phyloP scores from a whole-genome alignment of 805 yeast genomes.

The Pachysolen tannophilus region DNA sequence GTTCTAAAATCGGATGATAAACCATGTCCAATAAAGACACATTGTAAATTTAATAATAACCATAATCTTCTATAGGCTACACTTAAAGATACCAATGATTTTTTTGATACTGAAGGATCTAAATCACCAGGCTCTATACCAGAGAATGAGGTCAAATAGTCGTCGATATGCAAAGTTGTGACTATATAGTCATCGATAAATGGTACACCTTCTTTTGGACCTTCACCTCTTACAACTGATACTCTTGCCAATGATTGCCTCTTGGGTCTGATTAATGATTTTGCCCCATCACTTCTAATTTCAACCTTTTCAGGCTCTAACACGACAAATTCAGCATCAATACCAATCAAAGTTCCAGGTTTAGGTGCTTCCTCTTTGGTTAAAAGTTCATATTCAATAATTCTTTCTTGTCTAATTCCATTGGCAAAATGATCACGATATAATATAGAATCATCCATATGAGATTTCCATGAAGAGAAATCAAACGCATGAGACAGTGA shows the following conservation, averaged over 20 bases:
- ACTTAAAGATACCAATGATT: conserved; percentile 69
- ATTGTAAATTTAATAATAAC: conserved; percentile 82
- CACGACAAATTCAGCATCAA: conserved; percentile 94
- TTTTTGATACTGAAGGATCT: conserved; percentile 56
- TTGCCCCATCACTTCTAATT: conserved; percentile 63
- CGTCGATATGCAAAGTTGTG: conserved; percentile 62
- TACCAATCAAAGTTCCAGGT: conserved; percentile 75
- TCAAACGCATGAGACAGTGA: conserved; percentile 20
- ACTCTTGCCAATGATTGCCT: conserved; percentile 78
- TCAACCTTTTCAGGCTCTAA: conserved; percentile 74
- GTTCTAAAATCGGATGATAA: conserved; percentile 85
- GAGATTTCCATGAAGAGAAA: conserved; percentile 40
- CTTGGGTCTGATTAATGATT: conserved; percentile 65
- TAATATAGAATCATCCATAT: conserved; percentile 55
- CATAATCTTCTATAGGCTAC: conserved; percentile 85
- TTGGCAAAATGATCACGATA: conserved; percentile 71
- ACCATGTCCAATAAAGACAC: conserved; percentile 94
- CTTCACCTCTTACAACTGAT: conserved; percentile 74
- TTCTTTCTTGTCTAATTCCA: conserved; percentile 49
- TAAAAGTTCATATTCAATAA: conserved; percentile 60
- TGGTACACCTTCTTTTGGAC: conserved; percentile 60
- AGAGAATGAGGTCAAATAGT: conserved; percentile 82
- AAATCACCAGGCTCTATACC: conserved; percentile 95
- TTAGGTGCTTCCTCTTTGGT: conserved; percentile 64
- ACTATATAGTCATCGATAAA: conserved; percentile 91